phyloP scores from a whole-genome alignment of 352 stramenopile genomes.

The Pythium guiyangense region DNA sequence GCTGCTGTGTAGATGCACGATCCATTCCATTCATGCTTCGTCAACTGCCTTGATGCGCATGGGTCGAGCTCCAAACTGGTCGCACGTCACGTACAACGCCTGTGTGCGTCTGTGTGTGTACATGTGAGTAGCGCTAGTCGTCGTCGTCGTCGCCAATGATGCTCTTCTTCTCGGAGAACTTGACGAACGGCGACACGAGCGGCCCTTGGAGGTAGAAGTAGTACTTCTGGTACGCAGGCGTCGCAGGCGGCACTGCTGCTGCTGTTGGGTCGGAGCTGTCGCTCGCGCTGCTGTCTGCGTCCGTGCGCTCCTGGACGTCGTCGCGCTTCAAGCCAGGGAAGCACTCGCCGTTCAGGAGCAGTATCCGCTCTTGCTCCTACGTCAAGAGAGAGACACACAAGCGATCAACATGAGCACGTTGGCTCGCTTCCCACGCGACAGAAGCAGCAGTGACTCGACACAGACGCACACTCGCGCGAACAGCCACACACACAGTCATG shows the following conservation, averaged over 20 bases:
- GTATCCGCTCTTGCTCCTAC: slow-evolving; percentile 77
- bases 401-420: background rate
- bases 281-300: slow-evolving; percentile 12
- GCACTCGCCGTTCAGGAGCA: slow-evolving; percentile 55
- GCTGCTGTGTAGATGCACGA: background rate
- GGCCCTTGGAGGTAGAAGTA: too few relatives aligned
- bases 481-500: too few relatives aligned
- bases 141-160: slow-evolving; percentile 87
- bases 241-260: too few relatives aligned
- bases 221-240: too few relatives aligned
- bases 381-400: background rate
- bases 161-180: slow-evolving; percentile 87
- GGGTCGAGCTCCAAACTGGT: too few relatives aligned
- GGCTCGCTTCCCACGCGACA: too few relatives aligned
- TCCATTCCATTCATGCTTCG: background rate
- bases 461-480: too few relatives aligned
- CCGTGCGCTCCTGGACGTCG: slow-evolving; percentile 10
- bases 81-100: background rate
- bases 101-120: background rate
- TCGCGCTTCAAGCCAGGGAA: slow-evolving; percentile 43
- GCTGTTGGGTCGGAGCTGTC: too few relatives aligned
- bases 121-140: too few relatives aligned
- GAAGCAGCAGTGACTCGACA: background rate
- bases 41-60: too few relatives aligned
- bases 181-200: slow-evolving; percentile 73